phyloP scores from a whole-genome alignment of 2,329 filamentous ascomycete species.

The Alternaria panax region DNA sequence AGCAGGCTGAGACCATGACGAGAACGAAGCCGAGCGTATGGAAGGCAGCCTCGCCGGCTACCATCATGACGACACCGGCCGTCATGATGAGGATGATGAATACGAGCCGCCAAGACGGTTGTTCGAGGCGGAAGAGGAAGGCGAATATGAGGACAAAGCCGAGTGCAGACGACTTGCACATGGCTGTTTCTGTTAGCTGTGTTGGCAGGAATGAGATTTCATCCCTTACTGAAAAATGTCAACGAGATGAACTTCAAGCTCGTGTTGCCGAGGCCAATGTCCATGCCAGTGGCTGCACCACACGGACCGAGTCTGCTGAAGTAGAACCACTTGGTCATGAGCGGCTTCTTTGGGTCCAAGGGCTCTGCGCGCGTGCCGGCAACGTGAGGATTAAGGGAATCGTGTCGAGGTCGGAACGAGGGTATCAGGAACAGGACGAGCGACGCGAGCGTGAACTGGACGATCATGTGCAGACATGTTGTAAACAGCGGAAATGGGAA shows the following conservation, averaged over 20 bases:
- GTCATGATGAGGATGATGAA: constrained; percentile 93
- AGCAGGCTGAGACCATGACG: constrained; percentile 92
- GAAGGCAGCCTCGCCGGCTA: constrained; percentile 92
- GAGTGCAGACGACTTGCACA: constrained; percentile 98
- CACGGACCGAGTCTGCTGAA: constrained; percentile 90
- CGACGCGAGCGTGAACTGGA: constrained; percentile 84
- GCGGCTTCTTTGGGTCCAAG: constrained; percentile 58
- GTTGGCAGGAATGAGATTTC: neutral
- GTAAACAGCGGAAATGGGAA: constrained; percentile 96
- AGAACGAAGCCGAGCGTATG: constrained; percentile 85
- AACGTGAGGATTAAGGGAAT: constrained; percentile 47
- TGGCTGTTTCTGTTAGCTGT: constrained; percentile 59
- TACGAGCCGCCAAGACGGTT: constrained; percentile 83
- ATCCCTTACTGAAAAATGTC: constrained; percentile 80
- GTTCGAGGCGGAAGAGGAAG: constrained; percentile 90
- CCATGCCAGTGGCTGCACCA: constrained; percentile 88
- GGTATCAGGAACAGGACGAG: constrained; percentile 84
- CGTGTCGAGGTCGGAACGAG: constrained; percentile 74
- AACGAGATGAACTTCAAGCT: constrained; percentile 95
- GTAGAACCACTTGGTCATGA: constrained; percentile 92
- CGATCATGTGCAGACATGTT: constrained; percentile 89
- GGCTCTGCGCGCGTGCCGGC: constrained; percentile 39
- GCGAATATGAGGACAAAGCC: constrained; percentile 96
- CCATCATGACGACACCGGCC: constrained; percentile 94
- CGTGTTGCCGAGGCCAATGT: constrained; percentile 95